Conservation (phyloP, 2,329 filamentous ascomycete species). For the Fusarium zealandicum region DNA sequence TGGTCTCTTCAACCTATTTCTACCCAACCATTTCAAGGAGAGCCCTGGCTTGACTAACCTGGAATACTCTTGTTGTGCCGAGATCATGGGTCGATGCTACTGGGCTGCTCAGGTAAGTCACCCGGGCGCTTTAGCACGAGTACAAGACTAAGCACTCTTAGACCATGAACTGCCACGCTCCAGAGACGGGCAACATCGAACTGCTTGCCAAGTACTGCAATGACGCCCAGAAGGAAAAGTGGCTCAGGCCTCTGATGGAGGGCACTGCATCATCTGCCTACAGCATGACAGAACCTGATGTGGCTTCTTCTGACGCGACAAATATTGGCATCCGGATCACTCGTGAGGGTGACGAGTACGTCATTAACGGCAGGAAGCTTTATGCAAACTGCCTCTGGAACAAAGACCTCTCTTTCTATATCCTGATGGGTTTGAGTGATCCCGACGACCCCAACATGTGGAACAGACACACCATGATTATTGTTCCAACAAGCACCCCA, state of each 20-base stretch:
- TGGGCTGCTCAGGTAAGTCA: slow-evolving; percentile 55
- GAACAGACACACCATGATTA: slow-evolving; percentile 86
- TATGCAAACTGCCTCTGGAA: slow-evolving; percentile 93
- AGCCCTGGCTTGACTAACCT: slow-evolving; percentile 91
- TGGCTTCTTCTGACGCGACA: slow-evolving; percentile 6
- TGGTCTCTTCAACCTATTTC: slow-evolving; percentile 93
- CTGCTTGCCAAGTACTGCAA: slow-evolving; percentile 85
- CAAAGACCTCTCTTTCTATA: slow-evolving; percentile 84
- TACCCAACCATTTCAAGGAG: slow-evolving; percentile 90
- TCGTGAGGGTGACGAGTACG: slow-evolving; percentile 67
- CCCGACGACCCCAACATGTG: slow-evolving; percentile 75
- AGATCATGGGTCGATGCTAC: slow-evolving; percentile 83
- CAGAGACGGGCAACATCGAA: slow-evolving; percentile 92
- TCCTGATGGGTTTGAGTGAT: slow-evolving; percentile 90
- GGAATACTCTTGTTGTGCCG: slow-evolving; percentile 93
- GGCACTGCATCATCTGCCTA: slow-evolving; percentile 4
- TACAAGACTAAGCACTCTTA: slow-evolving; percentile 57
- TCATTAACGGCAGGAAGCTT: slow-evolving; percentile 94
- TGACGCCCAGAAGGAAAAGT: slow-evolving; percentile 78
- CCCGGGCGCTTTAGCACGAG: too few species aligned
- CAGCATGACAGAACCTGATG: slow-evolving; percentile 7
- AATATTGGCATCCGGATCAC: slow-evolving; percentile 4
- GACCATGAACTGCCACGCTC: slow-evolving; percentile 83
- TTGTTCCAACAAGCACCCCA: slow-evolving; percentile 77
- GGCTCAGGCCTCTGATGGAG: slow-evolving; percentile 57